Evolutionary conservation across 2,329 filamentous ascomycete genomes (phyloP), one percentile per base, ranked within the genome.

Genomic region (Cercospora zeina): DNA sequence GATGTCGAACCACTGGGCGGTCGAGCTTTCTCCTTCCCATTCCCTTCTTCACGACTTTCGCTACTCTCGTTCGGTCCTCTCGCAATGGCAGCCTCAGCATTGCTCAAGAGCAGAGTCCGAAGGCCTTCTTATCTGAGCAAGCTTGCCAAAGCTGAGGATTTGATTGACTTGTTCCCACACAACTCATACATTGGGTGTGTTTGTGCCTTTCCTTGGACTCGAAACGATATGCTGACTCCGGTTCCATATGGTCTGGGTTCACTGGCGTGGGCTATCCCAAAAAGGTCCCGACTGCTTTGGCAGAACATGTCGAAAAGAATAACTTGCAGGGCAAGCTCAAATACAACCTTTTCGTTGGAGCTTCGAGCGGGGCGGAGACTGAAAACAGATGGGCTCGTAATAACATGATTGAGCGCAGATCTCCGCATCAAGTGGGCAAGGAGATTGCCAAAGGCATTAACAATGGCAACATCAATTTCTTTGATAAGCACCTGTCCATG

Each of bases 401-500:
- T 66, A 88, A 96, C 78, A 96, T 96, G 91, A 96, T 96, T 71
- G 88, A 93, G 79, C 83, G 91, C 61, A 85, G 91, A 61, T 85
- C 86, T 69, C 91, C 91, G 60, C 91, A 96, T 78, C 91, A 96
- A 75, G 91, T 96, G 64, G 91, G 91, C 73, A 96, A 96, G 81
- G 84, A 89, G 62, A 96, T 96, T 68, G 86, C 91, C 64, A 93
- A 91, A 80, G 91, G 91, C 9, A 96, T 96, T 79, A 96, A 96
- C 76, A 87, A 88, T 70, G 91, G 91, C 47, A 83, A 88, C 68
- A 96, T 96, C 78, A 87, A 93, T 66, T 96, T 96, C 78, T 96
- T 96, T 74, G 91, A 96, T 76, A 96, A 96, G 80, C 91, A 96
- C 79, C 76, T 96, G 73, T 92, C 88, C 77, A 96, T 96, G 91